Percentiles rank a stretch among this genome's conserved stretches.
phyloP scores from a whole-genome alignment of 1,139 yeast species.

The Kodamaea sp. region DNA sequence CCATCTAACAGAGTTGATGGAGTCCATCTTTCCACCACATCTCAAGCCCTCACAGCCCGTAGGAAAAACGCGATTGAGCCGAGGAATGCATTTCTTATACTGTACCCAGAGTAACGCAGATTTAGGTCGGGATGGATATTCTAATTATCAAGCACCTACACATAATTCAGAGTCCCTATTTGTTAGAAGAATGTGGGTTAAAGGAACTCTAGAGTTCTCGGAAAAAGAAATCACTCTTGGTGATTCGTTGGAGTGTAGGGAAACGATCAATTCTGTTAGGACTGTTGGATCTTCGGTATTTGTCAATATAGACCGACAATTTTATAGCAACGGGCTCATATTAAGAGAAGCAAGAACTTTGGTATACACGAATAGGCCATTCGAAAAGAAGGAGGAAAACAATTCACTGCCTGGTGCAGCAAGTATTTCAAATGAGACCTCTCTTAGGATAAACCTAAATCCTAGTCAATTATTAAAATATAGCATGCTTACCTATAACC shows the following conservation, averaged over 20 bases:
- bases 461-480: constrained; percentile 49
- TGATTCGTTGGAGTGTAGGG: constrained; percentile 37
- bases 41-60: background rate
- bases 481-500: constrained; percentile 74
- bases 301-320: constrained; percentile 46
- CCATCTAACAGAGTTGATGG: constrained; percentile 20
- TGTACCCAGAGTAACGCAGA: constrained; percentile 51
- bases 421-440: background rate
- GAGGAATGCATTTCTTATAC: constrained; percentile 69
- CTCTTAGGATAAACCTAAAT: constrained; percentile 4
- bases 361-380: constrained; percentile 37
- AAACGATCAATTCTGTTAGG: constrained; percentile 40
- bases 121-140: constrained; percentile 78
- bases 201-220: constrained; percentile 57
- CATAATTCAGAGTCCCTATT: constrained; percentile 29
- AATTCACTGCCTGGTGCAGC: constrained; percentile 3
- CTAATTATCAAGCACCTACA: constrained; percentile 72
- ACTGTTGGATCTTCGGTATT: constrained; percentile 37
- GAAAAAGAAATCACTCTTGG: constrained; percentile 1
- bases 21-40: constrained; percentile 16
- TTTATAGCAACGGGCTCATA: constrained; percentile 14
- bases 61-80: constrained; percentile 23
- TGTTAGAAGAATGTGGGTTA: constrained; percentile 77
- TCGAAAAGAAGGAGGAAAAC: background rate
- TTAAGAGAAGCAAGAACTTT: constrained; percentile 32